Evolutionary conservation across 495 filamentous ascomycete species (phyloP), one percentile per base, ranked within the genome.

Genomic region (Durotheca rogersii): DNA sequence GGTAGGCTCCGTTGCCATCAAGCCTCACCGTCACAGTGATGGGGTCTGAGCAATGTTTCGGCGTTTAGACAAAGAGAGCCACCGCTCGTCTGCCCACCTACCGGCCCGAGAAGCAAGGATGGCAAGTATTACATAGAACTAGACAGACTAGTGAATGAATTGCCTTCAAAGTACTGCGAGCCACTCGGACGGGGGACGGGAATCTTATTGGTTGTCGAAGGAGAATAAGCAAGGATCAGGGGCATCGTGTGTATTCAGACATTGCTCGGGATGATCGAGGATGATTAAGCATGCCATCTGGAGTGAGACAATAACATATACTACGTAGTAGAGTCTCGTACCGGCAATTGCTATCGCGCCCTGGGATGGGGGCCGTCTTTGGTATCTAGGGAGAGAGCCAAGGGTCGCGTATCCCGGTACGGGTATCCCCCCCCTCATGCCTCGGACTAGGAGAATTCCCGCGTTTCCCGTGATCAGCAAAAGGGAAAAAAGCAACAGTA

Each of bases 221-320:
- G 18, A 23, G 12, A 44, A 41, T 23, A 38, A 34, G 27, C 46
- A 54, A 31, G 56, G 50, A 54, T 54, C 30, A 16, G 7, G 10
- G n/a, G 12, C 16, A 36, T 53, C 48, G 47, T 46, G 47, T 59
- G 56, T 50, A 54, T 53, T 40, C 15, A 47, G 38, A 49, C 56
- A 53, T 25, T 35, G 18, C 33, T 11, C 40, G 20, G 17, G 17
- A 27, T 50, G 45, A 51, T 51, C 46, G 47, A 47, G 17, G 17
- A 27, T 50, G 45, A 51, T 51, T 49, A 51, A 47, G 38, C 38
- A 52, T 51, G 10, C 45, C 33, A 25, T 31, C 16, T 23, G 10
- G 31, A 11, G 41, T 54, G 34, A 59, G 45, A 59, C 56, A 59
- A 43, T 42, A 37, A 41, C 16, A 31, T 59, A 40, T n/a, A n/a